Conservation (phyloP, 345 rosid species). For the Turnera subulata region DNA sequence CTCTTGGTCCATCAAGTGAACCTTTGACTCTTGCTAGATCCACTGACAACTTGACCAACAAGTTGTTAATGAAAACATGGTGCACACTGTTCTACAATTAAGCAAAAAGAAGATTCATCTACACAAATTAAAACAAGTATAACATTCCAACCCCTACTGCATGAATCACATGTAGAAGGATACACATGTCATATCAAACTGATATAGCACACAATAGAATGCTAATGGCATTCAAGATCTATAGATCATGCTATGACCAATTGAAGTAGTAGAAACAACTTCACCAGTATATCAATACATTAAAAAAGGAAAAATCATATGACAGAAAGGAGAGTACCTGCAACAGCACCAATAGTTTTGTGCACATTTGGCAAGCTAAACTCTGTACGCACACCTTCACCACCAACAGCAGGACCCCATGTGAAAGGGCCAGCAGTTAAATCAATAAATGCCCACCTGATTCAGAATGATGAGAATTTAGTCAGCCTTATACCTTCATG, state of each 20-base stretch:
- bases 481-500: neutral
- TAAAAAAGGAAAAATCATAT: neutral
- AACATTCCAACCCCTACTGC: too few species aligned
- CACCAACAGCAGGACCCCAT: conserved; percentile 99
- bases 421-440: conserved; percentile 93
- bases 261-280: neutral
- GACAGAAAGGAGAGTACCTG: conserved; percentile 57
- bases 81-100: too few species aligned
- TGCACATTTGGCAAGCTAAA: conserved; percentile 87
- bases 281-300: neutral
- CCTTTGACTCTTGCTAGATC: too few species aligned
- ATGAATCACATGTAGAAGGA: too few species aligned
- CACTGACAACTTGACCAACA: too few species aligned
- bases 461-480: conserved; percentile 10
- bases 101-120: too few species aligned
- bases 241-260: neutral
- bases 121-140: too few species aligned
- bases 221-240: too few species aligned
- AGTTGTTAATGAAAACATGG: too few species aligned
- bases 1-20: too few species aligned
- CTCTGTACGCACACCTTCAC: conserved; percentile 97
- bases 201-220: too few species aligned
- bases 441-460: conserved; percentile 96
- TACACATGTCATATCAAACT: too few species aligned
- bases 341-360: conserved; percentile 92